Percentiles rank a stretch among this genome's conserved stretches.
phyloP scores from a whole-genome alignment of 2,329 filamentous ascomycete genomes.

The Calycina marina region DNA sequence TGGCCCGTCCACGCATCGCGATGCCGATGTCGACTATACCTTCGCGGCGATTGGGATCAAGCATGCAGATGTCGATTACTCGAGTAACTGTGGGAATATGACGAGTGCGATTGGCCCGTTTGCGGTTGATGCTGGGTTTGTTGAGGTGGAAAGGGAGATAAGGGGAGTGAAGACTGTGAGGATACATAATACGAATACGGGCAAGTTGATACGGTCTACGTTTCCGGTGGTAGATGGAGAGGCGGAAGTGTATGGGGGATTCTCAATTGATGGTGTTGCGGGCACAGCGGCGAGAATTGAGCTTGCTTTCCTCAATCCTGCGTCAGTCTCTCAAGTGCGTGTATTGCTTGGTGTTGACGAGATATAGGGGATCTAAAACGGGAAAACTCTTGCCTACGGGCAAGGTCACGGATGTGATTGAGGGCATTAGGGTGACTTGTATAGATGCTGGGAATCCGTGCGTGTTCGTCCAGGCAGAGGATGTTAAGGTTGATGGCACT shows the following conservation, averaged over 20 bases:
- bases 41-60: constrained; percentile 56
- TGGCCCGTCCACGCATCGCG: constrained; percentile 30
- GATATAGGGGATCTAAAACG: constrained; percentile 40
- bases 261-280: constrained; percentile 48
- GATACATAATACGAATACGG: constrained; percentile 59
- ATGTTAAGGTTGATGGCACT: constrained; percentile 33
- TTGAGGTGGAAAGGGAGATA: constrained; percentile 19
- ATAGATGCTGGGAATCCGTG: constrained; percentile 51
- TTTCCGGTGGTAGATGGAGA: constrained; percentile 37
- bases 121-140: constrained; percentile 39
- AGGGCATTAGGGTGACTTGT: constrained; percentile 36
- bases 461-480: constrained; percentile 41
- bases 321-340: constrained; percentile 12
- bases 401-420: constrained; percentile 22
- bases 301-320: constrained; percentile 47
- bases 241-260: constrained; percentile 35
- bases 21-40: constrained; percentile 52
- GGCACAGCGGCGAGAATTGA: constrained; percentile 41
- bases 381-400: constrained; percentile 39
- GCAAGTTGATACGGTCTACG: constrained; percentile 43
- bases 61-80: constrained; percentile 44
- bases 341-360: constrained; percentile 1
- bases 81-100: constrained; percentile 68
- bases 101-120: constrained; percentile 51
- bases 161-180: constrained; percentile 33